Conservation (phyloP, 768 basidiomycete genomes). For the Boletales sp. region DNA sequence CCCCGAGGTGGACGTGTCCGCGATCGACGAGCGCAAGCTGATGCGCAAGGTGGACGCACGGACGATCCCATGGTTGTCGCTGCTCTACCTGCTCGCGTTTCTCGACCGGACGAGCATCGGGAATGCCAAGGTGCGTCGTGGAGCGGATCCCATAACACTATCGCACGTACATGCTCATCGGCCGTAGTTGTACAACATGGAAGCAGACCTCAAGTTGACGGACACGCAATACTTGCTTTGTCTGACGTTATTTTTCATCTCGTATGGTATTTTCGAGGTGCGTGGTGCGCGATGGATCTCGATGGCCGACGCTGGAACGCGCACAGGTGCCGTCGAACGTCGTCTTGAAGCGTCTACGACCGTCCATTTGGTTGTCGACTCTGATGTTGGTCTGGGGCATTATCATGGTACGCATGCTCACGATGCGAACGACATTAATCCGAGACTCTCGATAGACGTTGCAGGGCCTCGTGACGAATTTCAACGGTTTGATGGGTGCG, state of each 20-base stretch:
- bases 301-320: not conserved
- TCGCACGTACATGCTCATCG: not conserved
- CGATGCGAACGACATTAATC: not conserved
- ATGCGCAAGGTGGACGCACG: conserved; percentile 66
- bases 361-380: conserved; percentile 72
- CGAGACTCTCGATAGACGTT: conserved; percentile 45
- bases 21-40: conserved; percentile 64
- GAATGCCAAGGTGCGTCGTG: conserved; percentile 29
- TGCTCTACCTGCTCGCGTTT: conserved; percentile 76
- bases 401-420: conserved; percentile 52
- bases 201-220: conserved; percentile 52
- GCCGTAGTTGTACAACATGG: conserved; percentile 60
- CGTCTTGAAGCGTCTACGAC: conserved; percentile 68
- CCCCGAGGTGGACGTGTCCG: conserved; percentile 51
- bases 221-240: conserved; percentile 64
- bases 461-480: conserved; percentile 69
- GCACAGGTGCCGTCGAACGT: conserved; percentile 64
- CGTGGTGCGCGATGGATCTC: not conserved
- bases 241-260: conserved; percentile 58
- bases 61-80: conserved; percentile 68
- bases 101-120: conserved; percentile 56
- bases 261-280: conserved; percentile 71
- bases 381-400: conserved; percentile 76
- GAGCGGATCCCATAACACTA: not conserved
- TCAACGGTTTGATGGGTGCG: conserved; percentile 63